These are phyloP conservation scores for Alternaria burnsii DNA, from an alignment of 2,329 filamentous ascomycete species.

Conservation along the genomic window DNA sequence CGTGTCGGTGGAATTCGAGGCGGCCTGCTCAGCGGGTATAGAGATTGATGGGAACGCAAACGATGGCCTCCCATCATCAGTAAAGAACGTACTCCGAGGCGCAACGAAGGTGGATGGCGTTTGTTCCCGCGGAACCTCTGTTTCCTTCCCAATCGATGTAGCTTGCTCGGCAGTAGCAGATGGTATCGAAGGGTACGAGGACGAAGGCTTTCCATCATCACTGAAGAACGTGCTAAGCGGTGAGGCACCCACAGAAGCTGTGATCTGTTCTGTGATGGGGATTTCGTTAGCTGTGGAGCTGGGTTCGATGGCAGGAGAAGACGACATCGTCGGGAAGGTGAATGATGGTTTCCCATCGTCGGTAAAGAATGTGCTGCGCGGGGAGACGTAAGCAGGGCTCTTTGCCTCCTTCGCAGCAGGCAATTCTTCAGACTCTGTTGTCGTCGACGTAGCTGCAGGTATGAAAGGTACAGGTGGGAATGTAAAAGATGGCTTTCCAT, in stretches of 20 bases:
- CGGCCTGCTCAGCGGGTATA: not conserved
- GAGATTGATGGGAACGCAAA: conserved; percentile 11
- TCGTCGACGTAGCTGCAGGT: not conserved
- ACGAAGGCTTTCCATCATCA: conserved; percentile 18
- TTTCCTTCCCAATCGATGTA: not conserved
- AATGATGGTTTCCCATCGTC: conserved; percentile 18
- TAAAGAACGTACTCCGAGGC: conserved; percentile 18
- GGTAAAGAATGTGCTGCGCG: conserved; percentile 19
- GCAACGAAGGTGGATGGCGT: conserved; percentile 1
- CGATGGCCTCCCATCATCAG: conserved; percentile 17
- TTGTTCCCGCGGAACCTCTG: not conserved
- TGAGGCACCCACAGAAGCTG: conserved; percentile 1
- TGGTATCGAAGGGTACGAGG: conserved; percentile 8
- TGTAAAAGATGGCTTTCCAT: conserved; percentile 13
- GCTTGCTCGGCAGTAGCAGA: not conserved
- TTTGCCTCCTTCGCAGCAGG: not conserved
- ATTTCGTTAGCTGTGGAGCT: not conserved
- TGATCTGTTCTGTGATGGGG: not conserved
- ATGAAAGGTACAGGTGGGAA: not conserved
- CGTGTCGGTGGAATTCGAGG: not conserved
- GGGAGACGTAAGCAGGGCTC: conserved; percentile 8
- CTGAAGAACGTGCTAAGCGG: conserved; percentile 20
- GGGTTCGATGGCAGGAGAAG: not conserved
- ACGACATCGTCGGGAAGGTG: conserved; percentile 4
- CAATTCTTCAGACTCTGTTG: not conserved